phyloP scores from a whole-genome alignment of 345 rosid species.

The Abelmoschus esculentus region DNA sequence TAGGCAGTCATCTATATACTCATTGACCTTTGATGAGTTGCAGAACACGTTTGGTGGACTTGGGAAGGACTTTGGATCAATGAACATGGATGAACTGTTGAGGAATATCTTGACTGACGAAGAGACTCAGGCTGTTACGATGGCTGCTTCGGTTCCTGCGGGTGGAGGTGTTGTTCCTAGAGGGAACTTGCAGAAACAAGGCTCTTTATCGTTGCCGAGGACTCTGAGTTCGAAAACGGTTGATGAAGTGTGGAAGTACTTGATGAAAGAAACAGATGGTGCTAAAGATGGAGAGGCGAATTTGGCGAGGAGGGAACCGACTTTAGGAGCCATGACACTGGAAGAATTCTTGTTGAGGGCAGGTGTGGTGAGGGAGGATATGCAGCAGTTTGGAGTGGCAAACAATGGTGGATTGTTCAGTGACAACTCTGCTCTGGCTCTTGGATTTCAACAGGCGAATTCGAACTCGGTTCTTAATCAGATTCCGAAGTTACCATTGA shows the following conservation, averaged over 20 bases:
- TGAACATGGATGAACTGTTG: not conserved
- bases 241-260: not conserved
- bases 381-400: constrained; percentile 34
- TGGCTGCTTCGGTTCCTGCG: not conserved
- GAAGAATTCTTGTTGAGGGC: constrained; percentile 85
- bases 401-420: constrained; percentile 42
- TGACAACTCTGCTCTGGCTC: constrained; percentile 32
- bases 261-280: not conserved
- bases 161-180: not conserved
- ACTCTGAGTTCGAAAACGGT: not conserved
- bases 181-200: not conserved
- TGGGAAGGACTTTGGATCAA: not conserved
- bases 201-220: not conserved
- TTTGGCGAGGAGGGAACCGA: constrained; percentile 45
- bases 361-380: constrained; percentile 84
- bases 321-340: constrained; percentile 69
- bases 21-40: not conserved
- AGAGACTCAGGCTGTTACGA: not conserved
- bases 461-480: constrained; percentile 33
- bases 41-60: not conserved
- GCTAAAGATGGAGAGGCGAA: constrained; percentile 15
- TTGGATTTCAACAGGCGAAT: constrained; percentile 53
- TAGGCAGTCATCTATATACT: not conserved
- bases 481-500: constrained; percentile 34
- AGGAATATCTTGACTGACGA: not conserved